Conservation (phyloP, 148 eudicot species). For the Dianthus caryophyllus region DNA sequence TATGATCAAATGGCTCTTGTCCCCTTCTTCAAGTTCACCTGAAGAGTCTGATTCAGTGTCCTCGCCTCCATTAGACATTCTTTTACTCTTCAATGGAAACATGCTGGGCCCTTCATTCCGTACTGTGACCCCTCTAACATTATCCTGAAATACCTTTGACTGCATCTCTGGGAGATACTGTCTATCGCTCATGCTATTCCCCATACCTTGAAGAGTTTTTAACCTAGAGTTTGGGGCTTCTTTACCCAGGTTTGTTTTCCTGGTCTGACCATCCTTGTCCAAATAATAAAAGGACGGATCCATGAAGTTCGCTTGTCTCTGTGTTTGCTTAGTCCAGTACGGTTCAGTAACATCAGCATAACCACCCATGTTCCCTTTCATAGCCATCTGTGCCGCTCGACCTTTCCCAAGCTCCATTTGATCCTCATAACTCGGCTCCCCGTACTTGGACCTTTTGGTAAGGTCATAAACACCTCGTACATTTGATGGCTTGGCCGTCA, state of each 20-base stretch:
- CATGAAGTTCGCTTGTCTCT: conserved; percentile 30
- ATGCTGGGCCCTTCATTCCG: conserved; percentile 49
- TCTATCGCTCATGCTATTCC: conserved; percentile 30
- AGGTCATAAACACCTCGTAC: conserved; percentile 37
- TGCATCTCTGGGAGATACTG: conserved; percentile 35
- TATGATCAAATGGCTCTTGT: conserved; percentile 66
- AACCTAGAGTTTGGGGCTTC: conserved; percentile 37
- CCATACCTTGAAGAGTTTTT: conserved; percentile 23
- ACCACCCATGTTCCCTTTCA: conserved; percentile 42
- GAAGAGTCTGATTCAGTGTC: conserved; percentile 95
- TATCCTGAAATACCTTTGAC: conserved; percentile 37
- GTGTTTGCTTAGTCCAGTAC: conserved; percentile 38
- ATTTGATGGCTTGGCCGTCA: conserved; percentile 73
- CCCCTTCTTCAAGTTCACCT: conserved; percentile 50
- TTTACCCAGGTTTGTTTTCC: conserved; percentile 45
- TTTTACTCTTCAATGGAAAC: conserved; percentile 32
- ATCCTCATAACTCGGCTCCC: conserved; percentile 40
- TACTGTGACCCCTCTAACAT: conserved; percentile 28
- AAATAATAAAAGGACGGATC: conserved; percentile 38
- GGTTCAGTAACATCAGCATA: conserved; percentile 39
- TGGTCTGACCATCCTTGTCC: conserved; percentile 34
- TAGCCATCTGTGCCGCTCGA: conserved; percentile 31
- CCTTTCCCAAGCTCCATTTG: conserved; percentile 41
- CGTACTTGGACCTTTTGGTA: conserved; percentile 43
- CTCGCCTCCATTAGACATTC: conserved; percentile 40